Base-by-base conservation (phyloP, 1,139 yeast genomes). In the Candida glucosophila region DNA sequence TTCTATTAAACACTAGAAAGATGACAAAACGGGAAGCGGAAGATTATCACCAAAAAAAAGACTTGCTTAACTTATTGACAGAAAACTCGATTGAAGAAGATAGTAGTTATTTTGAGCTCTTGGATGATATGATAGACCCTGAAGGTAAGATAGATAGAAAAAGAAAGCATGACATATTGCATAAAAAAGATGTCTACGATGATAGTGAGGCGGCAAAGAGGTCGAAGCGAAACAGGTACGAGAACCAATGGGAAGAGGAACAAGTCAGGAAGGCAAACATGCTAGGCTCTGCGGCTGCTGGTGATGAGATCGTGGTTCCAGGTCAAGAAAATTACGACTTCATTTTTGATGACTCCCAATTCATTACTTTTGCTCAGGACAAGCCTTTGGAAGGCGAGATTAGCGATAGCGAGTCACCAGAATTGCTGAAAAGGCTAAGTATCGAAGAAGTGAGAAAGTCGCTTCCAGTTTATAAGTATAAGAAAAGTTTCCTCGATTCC, bases 291-390 rank as follows among this genome's bases (percentile, higher is more conserved):
- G n/a, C n/a, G n/a, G 25, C 16, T n/a, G 12, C 24, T n/a, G 50
- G 62, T 3, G 77, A 70, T 39, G 69, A 65, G 22, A 65, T 73
- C 14, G 46, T 54, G 17, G 47, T 67, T 2, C 61, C 67, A 0
- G 63, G 61, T 11, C 59, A 61, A 60, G 67, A 49, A 5, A 58
- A 75, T 19, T 82, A 80, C 42, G 93, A 83, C 15, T 86, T 70
- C 49, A 95, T 86, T 1, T 85, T 82, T 57, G 96, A 88, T 41
- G 77, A 77, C 26, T 63, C 76, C 4, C 88, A 82, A 35, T 71
- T 69, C 38, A 77, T 85, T 17, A 74, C 78, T 20, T 86, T 80
- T 44, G 65, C 72, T 1, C 55, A 61, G 3, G 59, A 67, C 19
- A 59, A 52, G 7, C 44, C 47, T 7, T 44, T 48, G 29, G 40